Evolutionary conservation across 1,284 basidiomycete species (phyloP), one percentile per base, ranked within the genome.

Genomic region (Athelia sp.): DNA sequence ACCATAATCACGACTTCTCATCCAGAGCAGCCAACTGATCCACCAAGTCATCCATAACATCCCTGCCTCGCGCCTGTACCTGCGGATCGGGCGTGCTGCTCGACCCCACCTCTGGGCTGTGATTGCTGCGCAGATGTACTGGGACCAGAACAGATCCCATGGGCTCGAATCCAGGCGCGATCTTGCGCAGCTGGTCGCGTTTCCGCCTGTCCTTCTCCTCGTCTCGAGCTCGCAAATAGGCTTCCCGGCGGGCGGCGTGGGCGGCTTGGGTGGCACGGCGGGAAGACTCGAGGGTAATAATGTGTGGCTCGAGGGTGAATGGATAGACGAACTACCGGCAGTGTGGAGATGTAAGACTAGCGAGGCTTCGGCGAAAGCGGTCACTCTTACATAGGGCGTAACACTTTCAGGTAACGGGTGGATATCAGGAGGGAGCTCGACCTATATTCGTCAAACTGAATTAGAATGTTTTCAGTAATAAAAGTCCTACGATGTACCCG

Each of bases 381-480:
- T n/a, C 24, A 31, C 43, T 24, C 87, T 62, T 64, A 93, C 93
- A 62, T 96, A 97, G 55, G 88, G 81, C 3, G 82, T 85, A 10
- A 97, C 86, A 48, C 88, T 89, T 22, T 93, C 89, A 3, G 93
- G 93, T 1, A 97, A 74, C 0, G 93, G 93, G 59, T 96, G 93
- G 18, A 96, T 91, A 61, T 97, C 93, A 46, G 79, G 84, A 2
- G 93, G 91, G 2, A 93, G 71, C 56, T 86, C 76, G 18, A 95
- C 81, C 92, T 94, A 59, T 23, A 21, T 26, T 4, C 14, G 17
- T 9, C 8, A 31, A 18, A 6, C 13, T 24, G 46, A 50, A 38
- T 17, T 9, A 11, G 8, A 21, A 44, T 8, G n/a, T n/a, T n/a
- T 26, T 29, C 13, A 24, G 38, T 3, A 22, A 22, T 23, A 10